phyloP scores from a whole-genome alignment of 108 stramenopile species.

The Parmales sp. region DNA sequence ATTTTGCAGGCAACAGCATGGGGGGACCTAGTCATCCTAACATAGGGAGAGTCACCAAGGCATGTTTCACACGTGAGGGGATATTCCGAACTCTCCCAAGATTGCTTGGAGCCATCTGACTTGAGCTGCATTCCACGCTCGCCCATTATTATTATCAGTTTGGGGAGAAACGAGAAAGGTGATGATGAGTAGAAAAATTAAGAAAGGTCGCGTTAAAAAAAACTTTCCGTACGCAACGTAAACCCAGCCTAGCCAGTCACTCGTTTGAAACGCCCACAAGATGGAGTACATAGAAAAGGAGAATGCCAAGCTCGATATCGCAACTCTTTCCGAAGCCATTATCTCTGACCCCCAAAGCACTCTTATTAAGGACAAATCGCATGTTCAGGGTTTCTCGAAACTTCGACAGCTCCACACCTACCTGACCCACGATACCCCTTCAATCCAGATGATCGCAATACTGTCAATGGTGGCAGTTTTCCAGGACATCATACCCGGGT shows the following conservation, averaged over 20 bases:
- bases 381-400: no score
- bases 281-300: not conserved
- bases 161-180: constrained; percentile 4
- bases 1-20: constrained; percentile 93
- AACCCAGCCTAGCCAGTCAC: no score
- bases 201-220: no score
- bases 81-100: constrained; percentile 92
- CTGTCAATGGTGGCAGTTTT: constrained; percentile 78
- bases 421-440: no score
- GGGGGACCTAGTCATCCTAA: constrained; percentile 91
- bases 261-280: not conserved
- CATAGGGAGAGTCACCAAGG: constrained; percentile 95
- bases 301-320: not conserved
- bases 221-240: no score
- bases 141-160: not conserved
- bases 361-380: no score
- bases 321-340: no score
- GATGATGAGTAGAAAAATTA: no score
- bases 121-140: constrained; percentile 7
- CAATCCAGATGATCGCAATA: no score
- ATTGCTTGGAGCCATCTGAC: constrained; percentile 66
- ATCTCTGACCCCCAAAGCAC: no score
- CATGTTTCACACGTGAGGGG: constrained; percentile 98
- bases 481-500: constrained; percentile 77
- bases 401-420: no score